Conservation (phyloP, 139 green algal genomes). For the Tetraselmis striata region DNA sequence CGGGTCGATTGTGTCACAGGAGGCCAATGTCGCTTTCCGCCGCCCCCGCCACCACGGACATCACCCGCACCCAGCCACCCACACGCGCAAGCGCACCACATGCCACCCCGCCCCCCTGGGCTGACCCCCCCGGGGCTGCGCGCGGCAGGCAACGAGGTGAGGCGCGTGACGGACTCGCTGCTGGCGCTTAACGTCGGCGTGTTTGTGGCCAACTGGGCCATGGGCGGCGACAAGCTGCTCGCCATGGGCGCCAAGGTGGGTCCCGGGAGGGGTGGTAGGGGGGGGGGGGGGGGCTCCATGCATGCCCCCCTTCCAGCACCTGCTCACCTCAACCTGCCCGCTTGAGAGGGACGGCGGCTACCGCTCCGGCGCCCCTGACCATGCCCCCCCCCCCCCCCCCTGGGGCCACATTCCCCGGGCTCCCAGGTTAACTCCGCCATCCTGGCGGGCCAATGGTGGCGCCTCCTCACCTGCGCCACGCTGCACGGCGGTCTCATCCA, state of each 20-base stretch:
- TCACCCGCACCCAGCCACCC: too few species aligned
- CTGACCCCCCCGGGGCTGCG: too few species aligned
- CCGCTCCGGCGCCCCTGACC: too few species aligned
- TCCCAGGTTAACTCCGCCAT: conserved; percentile 73
- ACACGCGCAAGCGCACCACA: background rate
- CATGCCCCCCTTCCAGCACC: too few species aligned
- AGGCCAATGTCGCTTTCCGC: background rate
- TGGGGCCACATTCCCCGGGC: too few species aligned
- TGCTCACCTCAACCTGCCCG: too few species aligned
- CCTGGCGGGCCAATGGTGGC: conserved; percentile 54
- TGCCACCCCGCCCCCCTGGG: too few species aligned
- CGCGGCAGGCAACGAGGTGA: background rate
- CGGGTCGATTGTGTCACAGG: background rate
- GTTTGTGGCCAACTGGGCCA: background rate
- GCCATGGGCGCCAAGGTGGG: background rate
- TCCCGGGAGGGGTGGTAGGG: too few species aligned
- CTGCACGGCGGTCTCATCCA: conserved; percentile 69
- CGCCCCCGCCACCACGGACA: background rate
- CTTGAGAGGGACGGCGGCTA: too few species aligned
- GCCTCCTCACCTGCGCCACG: conserved; percentile 63
- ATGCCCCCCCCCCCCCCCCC: too few species aligned
- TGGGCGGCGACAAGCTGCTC: background rate
- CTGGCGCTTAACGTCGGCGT: background rate
- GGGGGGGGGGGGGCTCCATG: too few species aligned
- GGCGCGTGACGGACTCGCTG: background rate